A percentile compares a stretch with the other conserved stretches of the same genome.
These are phyloP conservation scores for Arthrobotrys megalospora DNA, from an alignment of 2,329 filamentous ascomycete species.

Conservation along the genomic window DNA sequence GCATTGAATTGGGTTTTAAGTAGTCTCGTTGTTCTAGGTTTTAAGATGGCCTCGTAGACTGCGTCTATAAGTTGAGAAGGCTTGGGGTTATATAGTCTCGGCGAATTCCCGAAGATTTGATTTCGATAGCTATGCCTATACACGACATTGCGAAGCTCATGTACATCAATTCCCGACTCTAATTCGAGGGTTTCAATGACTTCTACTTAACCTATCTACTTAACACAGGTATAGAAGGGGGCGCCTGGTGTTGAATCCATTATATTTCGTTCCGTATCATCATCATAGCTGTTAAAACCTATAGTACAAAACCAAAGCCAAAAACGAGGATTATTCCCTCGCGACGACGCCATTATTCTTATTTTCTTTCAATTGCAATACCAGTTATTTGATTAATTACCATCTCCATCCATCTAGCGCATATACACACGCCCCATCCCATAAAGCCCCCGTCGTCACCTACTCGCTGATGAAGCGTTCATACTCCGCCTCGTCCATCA, in stretches of 20 bases:
- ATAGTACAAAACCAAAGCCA: slow-evolving; percentile 22
- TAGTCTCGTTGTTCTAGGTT: background rate
- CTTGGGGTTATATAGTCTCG: background rate
- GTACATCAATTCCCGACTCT: too few relatives aligned
- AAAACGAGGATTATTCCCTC: background rate
- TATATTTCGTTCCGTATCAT: slow-evolving; percentile 31
- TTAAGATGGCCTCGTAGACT: background rate
- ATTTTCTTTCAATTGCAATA: background rate
- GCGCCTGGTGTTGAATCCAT: slow-evolving; percentile 42
- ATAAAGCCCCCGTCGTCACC: slow-evolving; percentile 68
- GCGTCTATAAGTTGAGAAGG: too few relatives aligned
- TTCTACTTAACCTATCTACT: too few relatives aligned
- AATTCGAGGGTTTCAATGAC: background rate
- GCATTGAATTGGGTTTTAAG: background rate
- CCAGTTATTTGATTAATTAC: background rate
- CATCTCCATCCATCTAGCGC: background rate
- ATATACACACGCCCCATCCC: slow-evolving; percentile 18
- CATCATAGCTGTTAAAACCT: slow-evolving; percentile 45
- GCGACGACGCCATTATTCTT: slow-evolving; percentile 21
- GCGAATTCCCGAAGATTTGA: background rate
- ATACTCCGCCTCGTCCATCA: slow-evolving; percentile 86
- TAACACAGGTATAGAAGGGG: background rate
- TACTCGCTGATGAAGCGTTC: slow-evolving; percentile 76
- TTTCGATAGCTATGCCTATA: background rate
- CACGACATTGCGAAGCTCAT: too few relatives aligned